Base-by-base conservation (phyloP, 2,329 filamentous ascomycete species). In the Epichloe elymi region DNA sequence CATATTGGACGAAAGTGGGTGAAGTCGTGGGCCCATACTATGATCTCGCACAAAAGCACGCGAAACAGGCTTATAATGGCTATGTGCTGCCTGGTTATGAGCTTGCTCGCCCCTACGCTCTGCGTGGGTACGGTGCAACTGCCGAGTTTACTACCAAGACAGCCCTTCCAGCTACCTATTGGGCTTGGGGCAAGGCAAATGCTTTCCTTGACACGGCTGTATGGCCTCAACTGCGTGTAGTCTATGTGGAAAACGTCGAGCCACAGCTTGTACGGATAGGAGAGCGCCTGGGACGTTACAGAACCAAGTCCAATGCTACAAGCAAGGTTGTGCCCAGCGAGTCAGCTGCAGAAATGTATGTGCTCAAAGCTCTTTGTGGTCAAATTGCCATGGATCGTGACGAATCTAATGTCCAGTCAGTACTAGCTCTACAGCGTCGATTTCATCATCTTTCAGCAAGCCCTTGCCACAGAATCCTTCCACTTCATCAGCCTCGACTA, bases 201-300 rank as follows among this genome's bases (percentile, higher is more conserved):
- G 70, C 76, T 12, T 91, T 96, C 61, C 69, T 94, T 36, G 80
- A 88, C 52, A 79, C 80, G 45, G 83, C 82, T 2, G 72, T 97
- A 15, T 93, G 87, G 84, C 91, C 91, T 2, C 83, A 85, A 56
- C 56, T 96, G 11, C 81, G 85, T 26, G 76, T 86, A 14, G 70
- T 96, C 5, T 97, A 97, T 62, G 79, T 83, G 11, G 83, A 95
- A 62, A 95, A 95, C 59, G 90, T 98, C 3, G 90, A 97, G 69
- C 94, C 94, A 14, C 94, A 98, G 67, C 76, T 98, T 14, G 79
- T 91, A 51, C 88, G 89, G 60, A 97, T 98, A 60, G 87, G 88
- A 12, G 86, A 96, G 70, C 83, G 90, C 44, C 77, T 98, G 11
- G 90, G 89, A 40, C 76, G 85, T 46, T 87, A 89, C 67, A 82